Percentiles rank a stretch among this genome's conserved stretches.
These are phyloP conservation scores for Podospora appendiculata DNA, from an alignment of 495 filamentous ascomycete species.

Conservation along the genomic window DNA sequence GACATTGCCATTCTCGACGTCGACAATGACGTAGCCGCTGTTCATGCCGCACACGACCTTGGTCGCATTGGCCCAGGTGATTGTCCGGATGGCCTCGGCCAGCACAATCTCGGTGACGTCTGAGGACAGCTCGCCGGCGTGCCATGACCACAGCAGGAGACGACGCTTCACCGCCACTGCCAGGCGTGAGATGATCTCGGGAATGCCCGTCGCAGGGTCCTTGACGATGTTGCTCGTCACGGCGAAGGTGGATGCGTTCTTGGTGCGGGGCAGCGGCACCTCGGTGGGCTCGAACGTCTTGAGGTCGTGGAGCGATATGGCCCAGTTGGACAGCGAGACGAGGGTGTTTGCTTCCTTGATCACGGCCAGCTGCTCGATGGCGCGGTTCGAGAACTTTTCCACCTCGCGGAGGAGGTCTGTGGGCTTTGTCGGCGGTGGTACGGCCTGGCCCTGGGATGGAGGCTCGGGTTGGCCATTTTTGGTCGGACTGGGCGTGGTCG, in stretches of 20 bases:
- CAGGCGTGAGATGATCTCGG: conserved; percentile 80
- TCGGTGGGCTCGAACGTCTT: conserved; percentile 75
- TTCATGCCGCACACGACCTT: conserved; percentile 82
- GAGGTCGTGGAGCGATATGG: conserved; percentile 82
- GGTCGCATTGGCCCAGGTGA: conserved; percentile 84
- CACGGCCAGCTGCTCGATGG: conserved; percentile 85
- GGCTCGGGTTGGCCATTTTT: conserved; percentile 11
- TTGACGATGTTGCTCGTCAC: conserved; percentile 92
- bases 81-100: conserved; percentile 67
- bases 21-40: conserved; percentile 79
- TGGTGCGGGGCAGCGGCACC: conserved; percentile 57
- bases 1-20: conserved; percentile 63
- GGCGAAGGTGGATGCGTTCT: conserved; percentile 81
- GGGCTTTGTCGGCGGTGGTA: conserved; percentile 29
- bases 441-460: conserved; percentile 8
- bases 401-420: conserved; percentile 82
- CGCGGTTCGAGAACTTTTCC: conserved; percentile 84
- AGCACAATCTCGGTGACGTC: conserved; percentile 72
- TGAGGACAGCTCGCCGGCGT: conserved; percentile 76
- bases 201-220: conserved; percentile 77
- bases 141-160: conserved; percentile 87
- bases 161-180: conserved; percentile 90
- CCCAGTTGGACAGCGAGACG: conserved; percentile 80
- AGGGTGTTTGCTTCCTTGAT: conserved; percentile 91
- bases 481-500: conserved; percentile 9